These are phyloP conservation scores for Citrus unshiu DNA, from an alignment of 345 rosid genomes.

Conservation along the genomic window DNA sequence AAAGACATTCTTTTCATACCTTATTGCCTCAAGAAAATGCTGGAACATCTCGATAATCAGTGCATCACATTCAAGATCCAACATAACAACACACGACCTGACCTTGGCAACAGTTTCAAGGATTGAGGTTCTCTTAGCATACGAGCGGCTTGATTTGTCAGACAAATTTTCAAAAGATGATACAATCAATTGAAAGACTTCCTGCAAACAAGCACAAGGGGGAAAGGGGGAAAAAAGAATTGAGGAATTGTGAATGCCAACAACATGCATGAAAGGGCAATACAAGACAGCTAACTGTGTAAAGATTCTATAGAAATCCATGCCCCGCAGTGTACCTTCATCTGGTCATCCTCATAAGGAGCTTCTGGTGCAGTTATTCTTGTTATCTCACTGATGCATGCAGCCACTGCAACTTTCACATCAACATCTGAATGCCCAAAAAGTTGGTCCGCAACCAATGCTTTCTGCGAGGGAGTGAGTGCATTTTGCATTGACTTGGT, in stretches of 20 bases:
- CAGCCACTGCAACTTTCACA: slow-evolving; percentile 86
- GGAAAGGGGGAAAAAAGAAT: background rate
- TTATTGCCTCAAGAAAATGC: slow-evolving; percentile 73
- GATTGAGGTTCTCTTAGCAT: slow-evolving; percentile 65
- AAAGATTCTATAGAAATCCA: background rate
- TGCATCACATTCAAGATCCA: slow-evolving; percentile 95
- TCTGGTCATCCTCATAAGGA: slow-evolving; percentile 84
- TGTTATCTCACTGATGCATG: slow-evolving; percentile 95
- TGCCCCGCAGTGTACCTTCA: slow-evolving; percentile 55
- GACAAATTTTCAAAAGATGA: slow-evolving; percentile 76
- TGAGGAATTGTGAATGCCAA: background rate
- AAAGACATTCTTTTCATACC: slow-evolving; percentile 41
- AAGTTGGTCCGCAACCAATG: slow-evolving; percentile 61
- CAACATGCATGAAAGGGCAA: background rate
- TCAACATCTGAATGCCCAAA: slow-evolving; percentile 69
- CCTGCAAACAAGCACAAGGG: slow-evolving; percentile 41
- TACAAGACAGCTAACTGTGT: background rate
- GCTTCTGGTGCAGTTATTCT: slow-evolving; percentile 99
- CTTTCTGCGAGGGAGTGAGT: slow-evolving; percentile 64
- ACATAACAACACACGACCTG: slow-evolving; percentile 91
- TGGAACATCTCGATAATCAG: slow-evolving; percentile 88
- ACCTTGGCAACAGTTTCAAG: slow-evolving; percentile 98
- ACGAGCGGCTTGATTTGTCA: slow-evolving; percentile 71
- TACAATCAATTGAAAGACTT: slow-evolving; percentile 84
- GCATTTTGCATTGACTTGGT: slow-evolving; percentile 58